Conservation (phyloP, 306 rosid genomes). For the Erythrophleum fordii region DNA sequence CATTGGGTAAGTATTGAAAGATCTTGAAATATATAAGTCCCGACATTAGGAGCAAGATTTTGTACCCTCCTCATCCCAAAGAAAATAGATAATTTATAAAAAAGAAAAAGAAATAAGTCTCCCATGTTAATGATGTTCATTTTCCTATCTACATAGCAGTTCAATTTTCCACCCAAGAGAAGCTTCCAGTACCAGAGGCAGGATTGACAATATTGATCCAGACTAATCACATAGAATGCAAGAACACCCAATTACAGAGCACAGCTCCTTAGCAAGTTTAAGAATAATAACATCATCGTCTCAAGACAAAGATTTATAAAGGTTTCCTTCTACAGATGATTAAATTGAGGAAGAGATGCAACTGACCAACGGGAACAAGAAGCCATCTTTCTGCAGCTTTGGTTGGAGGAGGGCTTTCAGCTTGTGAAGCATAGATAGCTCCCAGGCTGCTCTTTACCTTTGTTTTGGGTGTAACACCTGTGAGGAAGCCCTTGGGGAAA, state of each 20-base stretch:
- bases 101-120: background rate
- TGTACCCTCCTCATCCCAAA: background rate
- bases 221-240: background rate
- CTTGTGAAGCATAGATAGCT: slow-evolving; percentile 50
- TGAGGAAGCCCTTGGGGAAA: slow-evolving; percentile 47
- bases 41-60: background rate
- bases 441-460: slow-evolving; percentile 38
- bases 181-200: background rate
- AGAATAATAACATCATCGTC: background rate
- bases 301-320: background rate
- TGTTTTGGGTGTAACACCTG: slow-evolving; percentile 34
- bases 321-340: background rate
- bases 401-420: slow-evolving; percentile 41
- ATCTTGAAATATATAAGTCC: background rate
- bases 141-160: background rate
- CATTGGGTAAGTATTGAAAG: background rate
- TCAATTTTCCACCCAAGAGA: background rate
- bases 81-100: too few relatives aligned
- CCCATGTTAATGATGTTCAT: background rate
- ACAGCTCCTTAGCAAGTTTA: background rate
- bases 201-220: background rate
- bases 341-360: slow-evolving; percentile 12
- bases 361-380: slow-evolving; percentile 86
- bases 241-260: background rate
- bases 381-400: slow-evolving; percentile 66